Conservation (phyloP, 176 grass and related monocot species). For the Juncus effusus region DNA sequence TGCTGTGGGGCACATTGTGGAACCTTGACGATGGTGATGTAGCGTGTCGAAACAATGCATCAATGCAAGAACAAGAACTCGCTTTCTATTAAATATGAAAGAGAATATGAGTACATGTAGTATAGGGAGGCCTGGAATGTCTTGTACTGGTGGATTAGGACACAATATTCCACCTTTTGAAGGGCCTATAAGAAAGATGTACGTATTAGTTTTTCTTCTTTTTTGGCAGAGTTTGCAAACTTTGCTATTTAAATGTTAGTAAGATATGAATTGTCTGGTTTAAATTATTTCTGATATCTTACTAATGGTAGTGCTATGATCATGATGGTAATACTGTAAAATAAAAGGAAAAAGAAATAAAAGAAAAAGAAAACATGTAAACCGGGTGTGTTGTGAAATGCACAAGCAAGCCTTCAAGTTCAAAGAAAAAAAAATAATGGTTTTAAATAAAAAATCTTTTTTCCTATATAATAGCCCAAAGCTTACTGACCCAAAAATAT, state of each 20-base stretch:
- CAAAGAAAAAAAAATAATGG: too few relatives aligned
- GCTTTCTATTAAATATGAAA: conserved; percentile 30
- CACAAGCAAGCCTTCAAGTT: too few relatives aligned
- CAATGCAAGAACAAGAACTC: conserved; percentile 27
- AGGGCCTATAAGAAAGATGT: conserved; percentile 25
- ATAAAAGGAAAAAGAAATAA: too few relatives aligned
- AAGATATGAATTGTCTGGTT: conserved; percentile 11
- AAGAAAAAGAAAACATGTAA: too few relatives aligned
- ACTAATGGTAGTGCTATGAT: background rate
- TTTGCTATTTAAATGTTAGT: conserved; percentile 17
- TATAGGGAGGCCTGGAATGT: conserved; percentile 26
- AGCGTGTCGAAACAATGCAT: conserved; percentile 7
- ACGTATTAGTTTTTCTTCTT: conserved; percentile 6
- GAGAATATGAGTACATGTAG: conserved; percentile 27
- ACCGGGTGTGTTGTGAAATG: too few relatives aligned
- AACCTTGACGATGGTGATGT: conserved; percentile 55
- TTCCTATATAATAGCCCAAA: too few relatives aligned
- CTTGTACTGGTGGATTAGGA: conserved; percentile 21
- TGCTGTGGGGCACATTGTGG: conserved; percentile 83
- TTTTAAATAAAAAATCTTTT: too few relatives aligned
- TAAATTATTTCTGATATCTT: conserved; percentile 18
- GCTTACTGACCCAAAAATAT: too few relatives aligned
- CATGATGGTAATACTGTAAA: too few relatives aligned
- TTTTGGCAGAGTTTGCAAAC: conserved; percentile 16
- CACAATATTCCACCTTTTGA: conserved; percentile 17